phyloP scores from a whole-genome alignment of 179 eudicot species.

The Patellifolia procumbens region DNA sequence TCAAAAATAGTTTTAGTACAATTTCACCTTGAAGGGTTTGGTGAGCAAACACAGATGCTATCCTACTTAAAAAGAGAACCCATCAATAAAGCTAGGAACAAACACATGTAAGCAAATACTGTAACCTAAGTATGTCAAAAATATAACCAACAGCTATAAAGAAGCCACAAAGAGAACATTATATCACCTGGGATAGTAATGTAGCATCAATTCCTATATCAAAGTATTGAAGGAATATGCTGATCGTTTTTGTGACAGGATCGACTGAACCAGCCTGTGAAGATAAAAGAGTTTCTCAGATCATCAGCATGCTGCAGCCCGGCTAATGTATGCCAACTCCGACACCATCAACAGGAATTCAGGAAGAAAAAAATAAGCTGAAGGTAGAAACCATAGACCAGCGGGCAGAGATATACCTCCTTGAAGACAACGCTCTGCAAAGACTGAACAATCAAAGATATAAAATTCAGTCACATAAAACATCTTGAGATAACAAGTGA shows the following conservation, averaged over 20 bases:
- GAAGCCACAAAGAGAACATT: slow-evolving; percentile 1
- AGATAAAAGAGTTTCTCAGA: slow-evolving; percentile 14
- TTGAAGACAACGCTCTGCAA: slow-evolving; percentile 99
- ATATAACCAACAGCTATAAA: not conserved
- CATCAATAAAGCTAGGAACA: not conserved
- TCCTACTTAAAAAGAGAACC: too few species aligned
- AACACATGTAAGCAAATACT: not conserved
- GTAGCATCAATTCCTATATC: slow-evolving; percentile 88
- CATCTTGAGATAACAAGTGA: not conserved
- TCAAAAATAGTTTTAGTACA: too few species aligned
- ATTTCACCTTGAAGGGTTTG: too few species aligned
- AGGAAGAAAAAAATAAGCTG: not conserved
- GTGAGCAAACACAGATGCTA: too few species aligned
- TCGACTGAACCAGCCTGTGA: slow-evolving; percentile 94
- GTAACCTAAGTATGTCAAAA: not conserved
- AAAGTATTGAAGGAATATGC: slow-evolving; percentile 89
- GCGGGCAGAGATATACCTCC: slow-evolving; percentile 51
- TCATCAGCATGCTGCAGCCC: slow-evolving; percentile 1
- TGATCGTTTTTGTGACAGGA: slow-evolving; percentile 89
- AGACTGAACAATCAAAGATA: slow-evolving; percentile 61
- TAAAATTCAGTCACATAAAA: slow-evolving; percentile 23
- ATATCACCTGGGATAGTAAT: slow-evolving; percentile 77
- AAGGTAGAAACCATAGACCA: slow-evolving; percentile 20
- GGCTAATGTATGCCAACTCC: slow-evolving; percentile 14
- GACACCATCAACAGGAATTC: not conserved